Conservation (phyloP, 768 basidiomycete genomes). For the Clitopilus passeckerianus region DNA sequence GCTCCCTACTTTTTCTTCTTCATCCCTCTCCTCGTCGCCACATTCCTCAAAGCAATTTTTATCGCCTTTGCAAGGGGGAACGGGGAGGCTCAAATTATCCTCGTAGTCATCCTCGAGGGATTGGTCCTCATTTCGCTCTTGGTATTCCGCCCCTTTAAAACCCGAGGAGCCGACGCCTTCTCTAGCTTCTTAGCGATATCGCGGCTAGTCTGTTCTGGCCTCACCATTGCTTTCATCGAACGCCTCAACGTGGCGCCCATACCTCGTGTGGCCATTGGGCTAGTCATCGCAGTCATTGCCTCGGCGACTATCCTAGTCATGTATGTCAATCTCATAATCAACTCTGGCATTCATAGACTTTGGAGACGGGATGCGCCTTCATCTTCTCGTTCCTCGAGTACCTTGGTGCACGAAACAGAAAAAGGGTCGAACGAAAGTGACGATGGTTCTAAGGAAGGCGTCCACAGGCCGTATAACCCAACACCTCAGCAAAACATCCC, state of each 20-base stretch:
- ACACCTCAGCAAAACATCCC: slow-evolving; percentile 43
- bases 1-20: slow-evolving; percentile 66
- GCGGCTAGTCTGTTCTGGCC: slow-evolving; percentile 62
- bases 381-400: slow-evolving; percentile 15
- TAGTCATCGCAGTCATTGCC: slow-evolving; percentile 67
- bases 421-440: background rate
- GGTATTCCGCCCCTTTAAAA: slow-evolving; percentile 57
- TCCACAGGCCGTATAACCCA: slow-evolving; percentile 42
- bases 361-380: slow-evolving; percentile 14
- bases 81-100: slow-evolving; percentile 65
- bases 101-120: slow-evolving; percentile 63
- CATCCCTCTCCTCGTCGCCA: slow-evolving; percentile 46
- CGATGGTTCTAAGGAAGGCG: background rate
- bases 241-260: slow-evolving; percentile 63
- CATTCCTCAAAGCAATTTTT: slow-evolving; percentile 66
- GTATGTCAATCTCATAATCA: slow-evolving; percentile 60
- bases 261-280: slow-evolving; percentile 76
- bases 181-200: slow-evolving; percentile 60
- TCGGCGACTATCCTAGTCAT: slow-evolving; percentile 67
- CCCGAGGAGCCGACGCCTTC: slow-evolving; percentile 68
- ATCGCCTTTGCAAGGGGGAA: slow-evolving; percentile 59
- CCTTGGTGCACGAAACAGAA: slow-evolving; percentile 35
- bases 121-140: slow-evolving; percentile 49
- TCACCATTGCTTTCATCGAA: slow-evolving; percentile 77
- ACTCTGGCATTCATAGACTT: slow-evolving; percentile 32